These are phyloP conservation scores for Neoboletus magnificus DNA, from an alignment of 768 basidiomycete species.

Conservation along the genomic window DNA sequence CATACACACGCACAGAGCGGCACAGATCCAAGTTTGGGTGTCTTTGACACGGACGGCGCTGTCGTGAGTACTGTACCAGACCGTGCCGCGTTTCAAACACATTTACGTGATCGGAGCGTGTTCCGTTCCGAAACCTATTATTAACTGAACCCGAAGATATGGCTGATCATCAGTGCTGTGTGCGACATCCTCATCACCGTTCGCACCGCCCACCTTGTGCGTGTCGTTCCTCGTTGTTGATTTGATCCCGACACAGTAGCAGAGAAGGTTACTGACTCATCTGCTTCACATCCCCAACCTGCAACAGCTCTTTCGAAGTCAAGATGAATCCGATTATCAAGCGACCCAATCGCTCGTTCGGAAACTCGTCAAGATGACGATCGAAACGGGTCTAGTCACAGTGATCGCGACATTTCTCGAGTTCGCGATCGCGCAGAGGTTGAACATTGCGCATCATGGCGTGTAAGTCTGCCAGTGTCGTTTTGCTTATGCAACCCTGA, in stretches of 20 bases:
- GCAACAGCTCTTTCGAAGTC: slow-evolving; percentile 2
- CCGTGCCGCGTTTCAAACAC: not conserved
- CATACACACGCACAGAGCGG: not conserved
- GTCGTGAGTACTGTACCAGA: not conserved
- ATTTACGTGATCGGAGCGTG: not conserved
- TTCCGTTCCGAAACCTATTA: not conserved
- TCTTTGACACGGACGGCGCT: slow-evolving; percentile 3
- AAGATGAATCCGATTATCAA: not conserved
- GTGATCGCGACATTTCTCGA: slow-evolving; percentile 12
- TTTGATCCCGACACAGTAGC: too few relatives aligned
- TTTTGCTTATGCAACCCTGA: not conserved
- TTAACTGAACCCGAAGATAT: not conserved
- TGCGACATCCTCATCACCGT: slow-evolving; percentile 10
- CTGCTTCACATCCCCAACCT: not conserved
- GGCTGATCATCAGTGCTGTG: slow-evolving; percentile 10
- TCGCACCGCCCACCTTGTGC: slow-evolving; percentile 10
- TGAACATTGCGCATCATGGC: slow-evolving; percentile 7
- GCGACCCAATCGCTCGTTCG: slow-evolving; percentile 7
- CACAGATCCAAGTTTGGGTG: not conserved
- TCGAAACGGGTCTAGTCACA: slow-evolving; percentile 11
- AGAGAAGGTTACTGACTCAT: not conserved
- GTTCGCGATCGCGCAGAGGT: slow-evolving; percentile 4
- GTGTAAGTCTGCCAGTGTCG: not conserved
- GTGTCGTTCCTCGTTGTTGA: not conserved
- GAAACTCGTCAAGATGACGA: slow-evolving; percentile 12